A percentile compares a stretch with the other conserved stretches of the same genome.
These are phyloP conservation scores for Candida sithepensis DNA, from an alignment of 805 yeast species.

Conservation along the genomic window DNA sequence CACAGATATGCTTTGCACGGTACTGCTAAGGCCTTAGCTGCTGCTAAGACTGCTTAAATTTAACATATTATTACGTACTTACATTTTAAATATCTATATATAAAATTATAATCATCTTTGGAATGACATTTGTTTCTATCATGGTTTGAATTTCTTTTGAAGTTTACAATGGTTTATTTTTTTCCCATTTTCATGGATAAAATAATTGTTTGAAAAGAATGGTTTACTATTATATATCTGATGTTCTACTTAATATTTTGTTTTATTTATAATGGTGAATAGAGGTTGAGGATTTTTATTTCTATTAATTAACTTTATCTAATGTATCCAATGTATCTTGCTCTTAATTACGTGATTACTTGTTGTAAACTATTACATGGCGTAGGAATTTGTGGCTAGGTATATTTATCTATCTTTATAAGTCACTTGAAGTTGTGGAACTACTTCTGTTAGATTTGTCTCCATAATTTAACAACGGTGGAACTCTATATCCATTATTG, in stretches of 20 bases:
- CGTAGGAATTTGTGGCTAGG: too few species aligned
- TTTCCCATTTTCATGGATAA: background rate
- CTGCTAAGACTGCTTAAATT: slow-evolving; percentile 39
- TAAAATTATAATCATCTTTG: background rate
- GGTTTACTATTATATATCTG: background rate
- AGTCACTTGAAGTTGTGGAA: too few species aligned
- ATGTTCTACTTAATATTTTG: slow-evolving; percentile 11
- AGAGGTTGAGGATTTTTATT: slow-evolving; percentile 1
- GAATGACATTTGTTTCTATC: background rate
- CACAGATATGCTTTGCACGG: slow-evolving; percentile 99
- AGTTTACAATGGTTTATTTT: background rate
- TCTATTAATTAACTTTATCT: background rate
- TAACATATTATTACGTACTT: background rate
- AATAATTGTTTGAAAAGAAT: background rate
- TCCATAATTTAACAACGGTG: too few species aligned
- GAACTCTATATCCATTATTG: too few species aligned
- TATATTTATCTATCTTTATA: too few species aligned
- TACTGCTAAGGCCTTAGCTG: slow-evolving; percentile 91
- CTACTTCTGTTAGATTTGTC: too few species aligned
- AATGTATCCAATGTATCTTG: background rate
- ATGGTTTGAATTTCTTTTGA: background rate
- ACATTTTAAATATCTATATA: background rate
- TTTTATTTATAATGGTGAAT: slow-evolving; percentile 1
- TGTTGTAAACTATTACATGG: too few species aligned
- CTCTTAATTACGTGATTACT: background rate